Base-by-base conservation (phyloP, 768 basidiomycete genomes). In the Lentinula lateritia region DNA sequence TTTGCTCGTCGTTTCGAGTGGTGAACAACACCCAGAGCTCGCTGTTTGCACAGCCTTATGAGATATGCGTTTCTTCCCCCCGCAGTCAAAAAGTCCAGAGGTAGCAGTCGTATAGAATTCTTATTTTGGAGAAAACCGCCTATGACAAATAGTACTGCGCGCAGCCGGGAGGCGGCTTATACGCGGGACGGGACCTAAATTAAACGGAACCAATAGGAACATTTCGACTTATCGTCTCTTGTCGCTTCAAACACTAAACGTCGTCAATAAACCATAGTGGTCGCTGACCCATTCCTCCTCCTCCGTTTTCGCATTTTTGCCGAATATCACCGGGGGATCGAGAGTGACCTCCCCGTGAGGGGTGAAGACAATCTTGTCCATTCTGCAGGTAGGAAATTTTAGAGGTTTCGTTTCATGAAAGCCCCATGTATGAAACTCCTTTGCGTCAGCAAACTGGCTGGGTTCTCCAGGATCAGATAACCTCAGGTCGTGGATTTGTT, bases 351-450 rank as follows among this genome's bases (percentile, higher is more conserved):
- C 79, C 52, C 76, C 74, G 13, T 78, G 74, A 7, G 80, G 71
- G 36, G 83, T 72, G 66, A 83, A 90, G 50, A 89, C 70, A 12
- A 92, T 72, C 68, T 85, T 89, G 74, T 92, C 90, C 65, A 91
- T 68, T 59, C 90, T 73, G 3, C 73, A 82, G 0, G 82, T 67
- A 0, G 87, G 84, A 65, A 67, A 83, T 34, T 76, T 6, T 71
- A 66, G 1, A 64, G 68, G 23, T 70, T 68, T 52, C 18, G 59
- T 65, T 10, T 85, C 82, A 68, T 90, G 88, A 63, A 82, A 81
- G 5, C 90, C 90, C 90, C 90, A 92, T 0, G 90, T 92, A 62
- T 75, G 73, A 7, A 83, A 84, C 0, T 71, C 67, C 18, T 78
- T 73, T 23, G 80, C 79, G 1, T 75, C 71, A 38, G 80, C 75